Percentiles rank a stretch among this genome's conserved stretches.
phyloP scores from a whole-genome alignment of 2,329 filamentous ascomycete species.

The Gnomoniopsis smithogilvyi region DNA sequence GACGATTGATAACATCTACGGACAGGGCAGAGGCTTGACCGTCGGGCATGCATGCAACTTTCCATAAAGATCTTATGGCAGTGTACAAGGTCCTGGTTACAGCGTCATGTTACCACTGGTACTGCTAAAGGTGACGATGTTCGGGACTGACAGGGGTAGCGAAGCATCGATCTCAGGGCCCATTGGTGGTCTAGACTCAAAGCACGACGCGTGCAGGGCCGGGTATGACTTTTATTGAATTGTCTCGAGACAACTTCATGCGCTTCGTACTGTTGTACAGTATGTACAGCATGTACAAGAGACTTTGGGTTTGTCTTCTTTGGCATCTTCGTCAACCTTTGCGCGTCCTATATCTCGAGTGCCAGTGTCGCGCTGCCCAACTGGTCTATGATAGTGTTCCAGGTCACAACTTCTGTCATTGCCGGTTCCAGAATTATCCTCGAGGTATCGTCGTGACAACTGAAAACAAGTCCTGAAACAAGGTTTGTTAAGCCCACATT shows the following conservation, averaged over 20 bases:
- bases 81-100: background rate
- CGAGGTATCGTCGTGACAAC: background rate
- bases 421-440: too few relatives aligned
- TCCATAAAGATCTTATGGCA: background rate
- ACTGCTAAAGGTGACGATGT: background rate
- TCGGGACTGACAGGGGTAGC: slow-evolving; percentile 1
- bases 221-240: background rate
- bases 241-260: background rate
- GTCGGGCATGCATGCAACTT: slow-evolving; percentile 8
- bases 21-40: background rate
- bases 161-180: background rate
- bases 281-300: background rate
- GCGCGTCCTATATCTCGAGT: background rate
- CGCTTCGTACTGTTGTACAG: background rate
- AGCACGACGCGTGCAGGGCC: background rate
- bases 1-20: background rate
- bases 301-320: background rate
- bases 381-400: background rate
- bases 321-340: slow-evolving; percentile 26
- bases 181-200: background rate
- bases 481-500: background rate
- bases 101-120: background rate
- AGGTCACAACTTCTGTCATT: background rate
- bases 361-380: background rate
- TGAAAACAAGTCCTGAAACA: background rate